Evolutionary conservation across 2,329 filamentous ascomycete species (phyloP).

Genomic region (Myrmaecium sp.): DNA sequence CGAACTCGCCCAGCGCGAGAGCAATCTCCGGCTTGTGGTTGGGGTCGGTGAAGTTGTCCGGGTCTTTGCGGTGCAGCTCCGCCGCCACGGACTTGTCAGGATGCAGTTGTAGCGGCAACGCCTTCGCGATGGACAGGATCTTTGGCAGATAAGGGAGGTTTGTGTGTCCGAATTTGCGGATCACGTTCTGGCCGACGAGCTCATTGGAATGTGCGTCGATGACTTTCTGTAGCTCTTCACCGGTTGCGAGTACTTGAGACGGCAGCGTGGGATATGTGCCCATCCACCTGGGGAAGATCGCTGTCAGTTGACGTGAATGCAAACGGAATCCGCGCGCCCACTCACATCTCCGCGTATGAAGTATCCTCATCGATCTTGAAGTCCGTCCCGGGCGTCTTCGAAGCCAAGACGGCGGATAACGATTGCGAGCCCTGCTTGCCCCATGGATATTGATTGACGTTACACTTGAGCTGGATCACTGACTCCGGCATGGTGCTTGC

Average conservation of each 20-base stretch:
- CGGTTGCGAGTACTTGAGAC: constrained; percentile 72
- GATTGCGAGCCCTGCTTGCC: constrained; percentile 78
- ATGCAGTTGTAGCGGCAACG: constrained; percentile 91
- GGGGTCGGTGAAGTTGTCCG: constrained; percentile 65
- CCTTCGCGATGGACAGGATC: constrained; percentile 88
- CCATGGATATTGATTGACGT: constrained; percentile 50
- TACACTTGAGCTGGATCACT: constrained; percentile 37
- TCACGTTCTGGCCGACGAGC: constrained; percentile 58
- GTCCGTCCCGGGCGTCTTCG: constrained; percentile 59
- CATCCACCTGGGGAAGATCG: constrained; percentile 70
- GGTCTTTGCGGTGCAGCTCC: constrained; percentile 66
- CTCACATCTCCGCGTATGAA: constrained; percentile 82
- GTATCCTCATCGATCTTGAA: constrained; percentile 71
- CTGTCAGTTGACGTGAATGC: constrained; percentile 9
- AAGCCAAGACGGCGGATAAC: constrained; percentile 75
- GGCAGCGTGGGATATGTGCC: constrained; percentile 93
- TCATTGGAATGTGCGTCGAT: constrained; percentile 75
- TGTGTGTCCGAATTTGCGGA: constrained; percentile 55
- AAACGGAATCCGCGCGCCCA: not conserved
- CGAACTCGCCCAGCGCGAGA: constrained; percentile 90
- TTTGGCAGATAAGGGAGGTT: constrained; percentile 97
- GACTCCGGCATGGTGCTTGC: constrained; percentile 32
- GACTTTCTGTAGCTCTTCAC: constrained; percentile 73
- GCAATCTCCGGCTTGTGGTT: constrained; percentile 99
- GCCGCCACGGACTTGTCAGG: constrained; percentile 91